Evolutionary conservation across 148 eudicot genomes (phyloP), one percentile per base, ranked within the genome.

Genomic region (Chenopodium album): DNA sequence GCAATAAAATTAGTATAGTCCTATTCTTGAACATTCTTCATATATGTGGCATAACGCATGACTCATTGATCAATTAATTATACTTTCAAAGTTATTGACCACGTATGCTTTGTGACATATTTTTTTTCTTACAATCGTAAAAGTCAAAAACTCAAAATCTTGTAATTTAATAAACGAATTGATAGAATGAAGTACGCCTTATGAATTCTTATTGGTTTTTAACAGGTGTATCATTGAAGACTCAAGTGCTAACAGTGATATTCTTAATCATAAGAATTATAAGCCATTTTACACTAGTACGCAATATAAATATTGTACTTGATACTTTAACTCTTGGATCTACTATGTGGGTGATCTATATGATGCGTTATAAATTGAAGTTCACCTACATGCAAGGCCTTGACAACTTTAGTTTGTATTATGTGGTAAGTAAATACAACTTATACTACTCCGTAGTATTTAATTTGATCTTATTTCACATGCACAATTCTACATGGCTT

Each of bases 291-390:
- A 32, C 77, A 72, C 82, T 92, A 83, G 88, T 88, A 84, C 83
- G 79, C 14, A 93, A 94, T 87, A 83, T 94, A 75, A 92, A 91
- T 81, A 86, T 94, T 4, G 47, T 89, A 73, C 92, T 94, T 7
- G 97, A 92, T 87, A 82, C 85, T 13, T 76, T 86, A 26, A 88
- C 88, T 17, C 90, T 94, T 28, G 83, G 73, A 16, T 82, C 91
- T 7, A 94, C 98, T 31, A n/a, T 88, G 20, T 94, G 98, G 98
- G 93, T 94, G 32, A 83, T 94, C 23, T 94, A 90, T 84, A 94
- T 92, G 97, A 94, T 94, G 8, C 86, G 93, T 23, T 87, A 82
- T 85, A 91, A 90, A 85, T 82, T 94, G 72, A 91, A 87, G 50
- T 77, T 88, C 48, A 86, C 92, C 52, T 94, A 94, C 83, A 81